Evolutionary conservation across 768 basidiomycete species (phyloP), one percentile per base, ranked within the genome.

Genomic region (Rhizopogon vesiculosus): DNA sequence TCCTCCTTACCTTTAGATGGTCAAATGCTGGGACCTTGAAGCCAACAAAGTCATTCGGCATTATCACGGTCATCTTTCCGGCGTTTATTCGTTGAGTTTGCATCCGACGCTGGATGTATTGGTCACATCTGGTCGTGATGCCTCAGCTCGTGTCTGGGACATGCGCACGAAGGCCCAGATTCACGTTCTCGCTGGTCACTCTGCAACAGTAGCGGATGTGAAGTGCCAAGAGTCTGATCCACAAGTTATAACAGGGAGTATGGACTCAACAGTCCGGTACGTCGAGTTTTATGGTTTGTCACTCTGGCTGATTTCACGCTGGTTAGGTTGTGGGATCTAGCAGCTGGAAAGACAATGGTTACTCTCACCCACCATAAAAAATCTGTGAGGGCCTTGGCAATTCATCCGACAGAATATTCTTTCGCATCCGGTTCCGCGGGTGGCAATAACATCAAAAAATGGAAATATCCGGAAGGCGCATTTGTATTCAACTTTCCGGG

Each of bases 391-490:
- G n/a, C n/a, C n/a, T n/a, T n/a, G n/a, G n/a, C n/a, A n/a, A n/a
- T n/a, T n/a, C n/a, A n/a, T 67, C 96, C 96, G 1, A 93, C 91
- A 4, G 97, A 98, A 64, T 98, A 94, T 76, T 90, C 89, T 33
- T 99, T 99, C 66, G 97, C 94, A 2, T 89, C 88, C 3, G 97
- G 91, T 48, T 94, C 92, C 25, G 91, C 96, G 0, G 97, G 97
- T n/a, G 97, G 95, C 0, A 98, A 98, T 77, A 98, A 98, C 71
- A 98, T 99, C 76, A 99, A 99, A 69, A 98, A 98, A 70, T 99
- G 96, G 96, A 97, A 96, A 64, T 98, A 93, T 63, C 97, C 97
- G 5, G 93, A 98, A 60, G 97, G 97, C 45, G 71, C 84, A 2
- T 98, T 99, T 61, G 96, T 98, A 3, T 92, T 90, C 79, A 99